These are phyloP conservation scores for Effrenium voratum DNA, from an alignment of 73 alveolate genomes.

Conservation along the genomic window DNA sequence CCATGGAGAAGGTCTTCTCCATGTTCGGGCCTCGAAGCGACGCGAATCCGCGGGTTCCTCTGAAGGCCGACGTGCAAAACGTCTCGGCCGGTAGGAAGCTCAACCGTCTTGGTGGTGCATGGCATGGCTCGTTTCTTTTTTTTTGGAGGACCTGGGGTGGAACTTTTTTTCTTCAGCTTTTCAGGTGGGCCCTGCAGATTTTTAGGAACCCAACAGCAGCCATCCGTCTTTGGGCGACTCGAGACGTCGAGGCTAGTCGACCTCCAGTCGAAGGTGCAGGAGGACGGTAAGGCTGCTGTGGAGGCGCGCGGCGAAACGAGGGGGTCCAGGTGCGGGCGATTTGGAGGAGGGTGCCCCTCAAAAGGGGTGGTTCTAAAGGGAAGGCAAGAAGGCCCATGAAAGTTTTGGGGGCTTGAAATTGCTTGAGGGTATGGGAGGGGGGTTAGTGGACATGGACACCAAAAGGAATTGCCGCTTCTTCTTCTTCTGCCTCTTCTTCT, in stretches of 20 bases:
- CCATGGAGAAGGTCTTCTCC: not conserved
- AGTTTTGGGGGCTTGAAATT: too few species aligned
- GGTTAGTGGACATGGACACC: too few species aligned
- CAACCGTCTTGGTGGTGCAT: not conserved
- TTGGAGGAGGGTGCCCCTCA: too few species aligned
- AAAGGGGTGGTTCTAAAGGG: too few species aligned
- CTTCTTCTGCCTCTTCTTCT: too few species aligned
- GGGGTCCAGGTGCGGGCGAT: too few species aligned
- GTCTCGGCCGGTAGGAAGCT: not conserved
- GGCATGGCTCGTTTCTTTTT: not conserved
- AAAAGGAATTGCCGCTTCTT: too few species aligned
- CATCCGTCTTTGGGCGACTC: not conserved
- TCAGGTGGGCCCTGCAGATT: not conserved
- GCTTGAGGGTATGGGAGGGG: too few species aligned
- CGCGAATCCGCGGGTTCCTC: not conserved
- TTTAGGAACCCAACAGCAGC: not conserved
- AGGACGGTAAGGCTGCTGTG: conserved; percentile 71
- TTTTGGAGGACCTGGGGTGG: not conserved
- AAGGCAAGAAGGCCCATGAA: too few species aligned
- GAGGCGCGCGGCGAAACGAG: conserved; percentile 20
- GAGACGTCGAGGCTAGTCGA: conserved; percentile 29
- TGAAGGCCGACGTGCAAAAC: not conserved
- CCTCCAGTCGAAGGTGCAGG: conserved; percentile 53
- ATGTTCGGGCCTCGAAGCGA: not conserved
- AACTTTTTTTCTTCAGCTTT: not conserved